Base-by-base conservation (phyloP, 1,284 basidiomycete genomes). In the Pseudozyma tsukubaensis region DNA sequence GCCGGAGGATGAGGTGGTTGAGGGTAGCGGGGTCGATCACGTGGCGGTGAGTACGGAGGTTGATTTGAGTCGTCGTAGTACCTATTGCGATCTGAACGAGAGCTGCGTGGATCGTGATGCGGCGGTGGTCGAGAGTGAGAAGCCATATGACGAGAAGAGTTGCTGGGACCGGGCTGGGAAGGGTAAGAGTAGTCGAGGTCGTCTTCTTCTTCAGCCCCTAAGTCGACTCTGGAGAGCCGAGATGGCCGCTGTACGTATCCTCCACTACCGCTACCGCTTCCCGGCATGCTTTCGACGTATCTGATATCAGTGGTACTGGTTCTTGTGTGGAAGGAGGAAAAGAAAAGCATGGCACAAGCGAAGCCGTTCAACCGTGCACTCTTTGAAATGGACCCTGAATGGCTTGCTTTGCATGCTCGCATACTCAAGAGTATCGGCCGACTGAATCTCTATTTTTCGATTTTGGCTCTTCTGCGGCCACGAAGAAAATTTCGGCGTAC, bases 141-240 rank as follows among this genome's bases (percentile, higher is more conserved):
- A 29, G 55, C 47, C 40, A 48, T 44, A 51, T 37, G 60, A 18
- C 56, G 56, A 16, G 48, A 50, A 32, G 53, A 48, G 8, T 63
- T 59, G 67, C 67, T 70, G 1, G 67, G 61, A 43, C 60, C 67
- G 36, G 61, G 32, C 39, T 60, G 57, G 21, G 49, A 57, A n/a
- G 67, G 64, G 21, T 53, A 57, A n/a, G 67, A 70, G 45, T 70
- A 70, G 57, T 64, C 67, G 45, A 70, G 61, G 3, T 70, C 66
- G 37, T 43, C 39, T 21, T 55, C 51, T 39, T 69, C 49, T 19
- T 63, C 40, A 11, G 24, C 42, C 18, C 57, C 67, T 13, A 70
- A 24, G n/a, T 64, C 50, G 53, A 64, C 24, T 1, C 67, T 60
- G 11, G 60, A 35, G 1, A 50, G 56, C 10, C 60, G 60, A 18